Base-by-base conservation (phyloP, 805 yeast species). In the Pichia rugopelliculosa region DNA sequence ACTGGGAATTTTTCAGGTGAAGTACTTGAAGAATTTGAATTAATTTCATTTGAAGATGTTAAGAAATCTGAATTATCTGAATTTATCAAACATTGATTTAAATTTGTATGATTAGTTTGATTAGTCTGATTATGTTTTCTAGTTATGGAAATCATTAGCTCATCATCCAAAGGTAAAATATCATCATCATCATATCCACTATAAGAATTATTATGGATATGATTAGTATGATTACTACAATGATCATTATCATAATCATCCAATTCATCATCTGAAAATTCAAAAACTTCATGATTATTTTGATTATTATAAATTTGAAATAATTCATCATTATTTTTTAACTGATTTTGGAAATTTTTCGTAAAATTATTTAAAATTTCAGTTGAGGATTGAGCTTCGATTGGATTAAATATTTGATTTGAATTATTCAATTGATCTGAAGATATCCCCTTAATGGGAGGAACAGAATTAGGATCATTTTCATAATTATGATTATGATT, bases 101-200 rank as follows among this genome's bases (percentile, higher is more conserved):
- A 11, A 44, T n/a, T 25, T 26, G 10, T 3, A 17, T 17, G 37
- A 9, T 34, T 18, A 34, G 9, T 3, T 17, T 34, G 37, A 9
- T 36, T n/a, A 36, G 13, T 22, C 26, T 21, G 38, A 36, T 36
- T 10, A 36, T 39, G 39, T 21, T 11, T 49, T 17, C 38, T 18
- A 45, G 8, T 8, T 4, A 27, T 27, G 4, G 43, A 24, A 22
- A 52, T 20, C 47, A 42, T 40, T 18, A 52, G n/a, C 39, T 52
- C 55, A 27, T 52, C 51, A 38, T 52, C 55, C 18, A 52, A 30
- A 6, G 55, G 53, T 21, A 52, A 36, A 11, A 44, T 36, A 33
- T 34, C 24, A 13, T 30, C 27, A 11, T 30, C 27, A 11, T 44
- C 44, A 9, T 46, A 34, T 8, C 34, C 42, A 24, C 20, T 12